Evolutionary conservation across 1,284 basidiomycete species (phyloP), one percentile per base, ranked within the genome.

Genomic region (Irpex lacteus): DNA sequence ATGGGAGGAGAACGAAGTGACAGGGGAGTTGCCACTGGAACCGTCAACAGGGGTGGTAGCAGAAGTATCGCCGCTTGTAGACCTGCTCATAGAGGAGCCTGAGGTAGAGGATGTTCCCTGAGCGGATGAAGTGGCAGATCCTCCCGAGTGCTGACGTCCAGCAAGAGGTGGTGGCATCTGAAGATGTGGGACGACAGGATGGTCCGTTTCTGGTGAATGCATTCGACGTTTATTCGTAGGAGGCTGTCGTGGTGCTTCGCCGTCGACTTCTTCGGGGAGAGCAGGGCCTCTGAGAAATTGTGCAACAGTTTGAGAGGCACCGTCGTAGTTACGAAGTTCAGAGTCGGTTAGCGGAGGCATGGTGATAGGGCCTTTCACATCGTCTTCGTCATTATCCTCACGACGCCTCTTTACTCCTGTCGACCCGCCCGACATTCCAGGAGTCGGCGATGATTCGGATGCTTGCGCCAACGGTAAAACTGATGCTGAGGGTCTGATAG

Each of bases 251-350:
- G 73, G 69, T 1, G 62, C 62, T 53, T 77, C 77, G 4, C 73
- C 76, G 0, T 65, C 40, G 40, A 47, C 66, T 37, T 74, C 73
- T 5, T 70, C 68, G 2, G 76, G 71, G 13, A 76, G 69, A 38
- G 77, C 67, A 15, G 79, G 76, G 3, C 82, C 82, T 18, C 76
- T 77, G 50, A 91, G 78, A 71, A 91, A 88, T 32, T 75, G 75
- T 2, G 84, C 83, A 3, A 89, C 85, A 6, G 73, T 75, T 6
- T 72, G 74, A 37, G 87, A 90, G 5, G 88, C 87, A 9, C 72
- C 69, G 65, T 83, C 79, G 68, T 87, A 88, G 47, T 75, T 71
- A 34, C 85, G 82, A 6, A 66, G 65, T 8, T 60, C 58, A 13
- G 65, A 63, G 26, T 68, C 62, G 60, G 65, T 61, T 11, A 60